Percentiles rank a stretch among this genome's conserved stretches.
phyloP scores from a whole-genome alignment of 495 filamentous ascomycete genomes.

The Massariosphaeria phaeospora region DNA sequence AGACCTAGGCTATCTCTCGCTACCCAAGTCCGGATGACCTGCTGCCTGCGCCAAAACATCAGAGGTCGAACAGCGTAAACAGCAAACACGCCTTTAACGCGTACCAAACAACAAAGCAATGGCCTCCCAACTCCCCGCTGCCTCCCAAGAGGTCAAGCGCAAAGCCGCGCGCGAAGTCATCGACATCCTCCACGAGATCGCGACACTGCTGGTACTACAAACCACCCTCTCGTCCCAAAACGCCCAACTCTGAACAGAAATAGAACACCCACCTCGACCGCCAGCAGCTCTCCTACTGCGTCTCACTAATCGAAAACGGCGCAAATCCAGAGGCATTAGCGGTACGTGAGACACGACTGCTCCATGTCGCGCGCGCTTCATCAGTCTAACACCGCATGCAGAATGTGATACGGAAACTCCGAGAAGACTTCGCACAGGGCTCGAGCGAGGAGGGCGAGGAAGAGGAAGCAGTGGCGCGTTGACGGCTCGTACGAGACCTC shows the following conservation, averaged over 20 bases:
- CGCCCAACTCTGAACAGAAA: constrained; percentile 2
- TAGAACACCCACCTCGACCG: constrained; percentile 92
- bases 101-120: constrained; percentile 3
- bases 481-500: no score
- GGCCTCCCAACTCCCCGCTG: constrained; percentile 6
- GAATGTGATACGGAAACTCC: constrained; percentile 39
- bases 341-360: constrained; percentile 55
- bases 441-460: constrained; percentile 4
- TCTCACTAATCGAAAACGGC: constrained; percentile 94
- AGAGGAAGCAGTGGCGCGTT: neutral
- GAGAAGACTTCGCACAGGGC: constrained; percentile 28
- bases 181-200: constrained; percentile 92
- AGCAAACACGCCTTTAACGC: neutral
- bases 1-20: no score
- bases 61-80: no score
- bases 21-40: no score
- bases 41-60: no score
- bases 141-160: constrained; percentile 59
- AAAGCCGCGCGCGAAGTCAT: constrained; percentile 92
- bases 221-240: neutral
- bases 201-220: constrained; percentile 68
- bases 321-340: constrained; percentile 94
- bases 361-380: constrained; percentile 2
- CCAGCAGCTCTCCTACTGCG: constrained; percentile 84
- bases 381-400: constrained; percentile 1